phyloP scores from a whole-genome alignment of 2,329 filamentous ascomycete genomes.

The Alternaria dauci region DNA sequence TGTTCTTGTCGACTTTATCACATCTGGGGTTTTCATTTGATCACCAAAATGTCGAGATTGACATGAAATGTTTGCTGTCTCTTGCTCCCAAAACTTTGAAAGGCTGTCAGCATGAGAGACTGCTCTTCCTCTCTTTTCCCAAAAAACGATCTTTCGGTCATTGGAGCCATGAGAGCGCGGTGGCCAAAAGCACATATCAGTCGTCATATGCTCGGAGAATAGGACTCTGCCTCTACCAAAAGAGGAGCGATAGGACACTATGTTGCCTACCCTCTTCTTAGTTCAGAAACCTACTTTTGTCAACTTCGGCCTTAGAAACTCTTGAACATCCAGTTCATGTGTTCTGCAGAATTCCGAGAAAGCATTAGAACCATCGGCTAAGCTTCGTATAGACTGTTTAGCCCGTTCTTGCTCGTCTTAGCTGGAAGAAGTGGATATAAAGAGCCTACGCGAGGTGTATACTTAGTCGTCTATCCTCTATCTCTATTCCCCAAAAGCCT shows the following conservation, averaged over 20 bases:
- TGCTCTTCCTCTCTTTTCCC: background rate
- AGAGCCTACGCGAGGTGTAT: background rate
- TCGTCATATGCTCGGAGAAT: background rate
- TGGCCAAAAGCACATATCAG: no score
- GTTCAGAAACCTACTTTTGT: background rate
- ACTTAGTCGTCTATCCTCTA: no score
- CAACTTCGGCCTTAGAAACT: background rate
- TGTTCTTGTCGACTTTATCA: background rate
- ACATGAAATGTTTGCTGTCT: background rate
- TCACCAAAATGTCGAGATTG: background rate
- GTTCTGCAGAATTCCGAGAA: no score
- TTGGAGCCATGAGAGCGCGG: no score
- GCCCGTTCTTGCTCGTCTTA: no score
- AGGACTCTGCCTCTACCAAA: background rate
- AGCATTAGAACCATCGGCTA: background rate
- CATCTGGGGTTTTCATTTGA: accelerated
- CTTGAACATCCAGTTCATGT: background rate
- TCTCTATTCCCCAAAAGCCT: no score
- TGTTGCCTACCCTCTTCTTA: background rate
- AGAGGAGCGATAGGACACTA: background rate
- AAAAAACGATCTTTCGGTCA: accelerated
- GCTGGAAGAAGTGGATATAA: background rate
- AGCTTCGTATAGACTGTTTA: accelerated
- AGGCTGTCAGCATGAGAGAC: background rate
- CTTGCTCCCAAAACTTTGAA: background rate